Evolutionary conservation across 495 filamentous ascomycete species (phyloP).

Genomic region (Aspergillus incahuasiensis): DNA sequence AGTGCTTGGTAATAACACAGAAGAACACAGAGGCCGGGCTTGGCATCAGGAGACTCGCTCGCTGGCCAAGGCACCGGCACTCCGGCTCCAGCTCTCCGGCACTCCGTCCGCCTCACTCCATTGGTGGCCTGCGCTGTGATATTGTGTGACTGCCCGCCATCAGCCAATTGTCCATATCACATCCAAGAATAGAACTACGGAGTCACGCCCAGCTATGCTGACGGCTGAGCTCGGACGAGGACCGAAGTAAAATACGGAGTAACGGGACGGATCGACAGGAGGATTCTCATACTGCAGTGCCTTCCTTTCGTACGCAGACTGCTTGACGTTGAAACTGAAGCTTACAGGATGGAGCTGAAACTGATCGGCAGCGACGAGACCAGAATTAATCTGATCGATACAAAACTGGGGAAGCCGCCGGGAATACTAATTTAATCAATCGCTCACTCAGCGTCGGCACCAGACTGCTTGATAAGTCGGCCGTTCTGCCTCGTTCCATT

Average conservation of each 20-base stretch:
- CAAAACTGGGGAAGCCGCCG: background rate
- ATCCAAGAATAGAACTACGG: background rate
- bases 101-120: background rate
- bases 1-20: slow-evolving; percentile 10
- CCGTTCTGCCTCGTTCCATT: background rate
- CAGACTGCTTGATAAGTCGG: background rate
- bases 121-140: background rate
- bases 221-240: no score
- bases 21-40: background rate
- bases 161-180: background rate
- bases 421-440: background rate
- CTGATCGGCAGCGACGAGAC: background rate
- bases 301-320: no score
- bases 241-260: no score
- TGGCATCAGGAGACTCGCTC: background rate
- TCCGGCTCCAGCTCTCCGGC: no score
- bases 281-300: background rate
- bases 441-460: background rate
- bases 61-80: background rate
- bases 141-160: background rate
- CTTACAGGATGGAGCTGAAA: background rate
- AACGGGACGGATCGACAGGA: background rate
- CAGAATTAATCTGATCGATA: background rate
- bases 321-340: background rate
- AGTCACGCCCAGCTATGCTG: no score